phyloP scores from a whole-genome alignment of 768 basidiomycete species.

The Amyloporia xantha region DNA sequence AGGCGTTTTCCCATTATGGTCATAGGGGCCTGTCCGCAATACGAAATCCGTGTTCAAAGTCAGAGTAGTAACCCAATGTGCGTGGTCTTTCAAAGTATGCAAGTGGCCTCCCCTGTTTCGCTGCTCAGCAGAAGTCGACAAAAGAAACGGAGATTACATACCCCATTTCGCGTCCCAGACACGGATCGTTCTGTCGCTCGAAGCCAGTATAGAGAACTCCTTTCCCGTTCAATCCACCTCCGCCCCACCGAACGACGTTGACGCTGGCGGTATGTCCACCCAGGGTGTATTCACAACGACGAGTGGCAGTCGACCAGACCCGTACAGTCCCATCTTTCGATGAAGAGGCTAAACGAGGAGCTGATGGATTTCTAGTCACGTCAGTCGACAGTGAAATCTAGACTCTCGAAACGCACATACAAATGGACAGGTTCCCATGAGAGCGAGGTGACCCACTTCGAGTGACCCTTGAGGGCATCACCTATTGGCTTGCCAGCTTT shows the following conservation, averaged over 20 bases:
- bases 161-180: slow-evolving; percentile 88
- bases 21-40: slow-evolving; percentile 90
- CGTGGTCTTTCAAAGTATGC: slow-evolving; percentile 87
- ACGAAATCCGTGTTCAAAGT: slow-evolving; percentile 94
- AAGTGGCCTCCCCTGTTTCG: slow-evolving; percentile 71
- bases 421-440: slow-evolving; percentile 96
- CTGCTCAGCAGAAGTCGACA: not conserved
- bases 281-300: slow-evolving; percentile 73
- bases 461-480: slow-evolving; percentile 85
- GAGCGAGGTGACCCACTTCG: slow-evolving; percentile 94
- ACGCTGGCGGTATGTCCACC: slow-evolving; percentile 93
- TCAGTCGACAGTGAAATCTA: slow-evolving; percentile 3
- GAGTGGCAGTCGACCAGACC: slow-evolving; percentile 79
- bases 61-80: slow-evolving; percentile 98
- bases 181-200: slow-evolving; percentile 88
- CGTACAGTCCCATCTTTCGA: slow-evolving; percentile 96
- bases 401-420: slow-evolving; percentile 37
- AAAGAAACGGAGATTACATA: slow-evolving; percentile 35
- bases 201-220: slow-evolving; percentile 92
- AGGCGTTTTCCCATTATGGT: slow-evolving; percentile 77
- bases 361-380: slow-evolving; percentile 54
- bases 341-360: slow-evolving; percentile 86
- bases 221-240: slow-evolving; percentile 55
- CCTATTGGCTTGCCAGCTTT: slow-evolving; percentile 85
- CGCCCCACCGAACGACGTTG: slow-evolving; percentile 95